Percentiles rank a stretch among this genome's conserved stretches.
These are phyloP conservation scores for Pseudogymnoascus sp. DNA, from an alignment of 2,329 filamentous ascomycete genomes.

Conservation along the genomic window DNA sequence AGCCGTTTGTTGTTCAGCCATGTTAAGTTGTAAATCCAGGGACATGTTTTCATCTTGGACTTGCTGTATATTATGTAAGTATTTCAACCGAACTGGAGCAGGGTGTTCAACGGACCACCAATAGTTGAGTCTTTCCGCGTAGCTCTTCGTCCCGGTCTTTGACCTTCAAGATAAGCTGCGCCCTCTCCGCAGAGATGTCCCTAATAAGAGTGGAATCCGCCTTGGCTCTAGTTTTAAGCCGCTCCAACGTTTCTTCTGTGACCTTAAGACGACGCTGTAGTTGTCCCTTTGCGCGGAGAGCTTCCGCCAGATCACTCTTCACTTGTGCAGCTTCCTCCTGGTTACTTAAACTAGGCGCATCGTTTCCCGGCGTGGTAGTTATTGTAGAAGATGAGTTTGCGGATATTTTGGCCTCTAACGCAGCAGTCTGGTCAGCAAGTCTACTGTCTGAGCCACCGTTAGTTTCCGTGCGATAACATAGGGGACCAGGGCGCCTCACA, in stretches of 20 bases:
- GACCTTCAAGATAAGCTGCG: slow-evolving; percentile 54
- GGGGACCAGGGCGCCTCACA: slow-evolving; percentile 47
- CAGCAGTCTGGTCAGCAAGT: slow-evolving; percentile 58
- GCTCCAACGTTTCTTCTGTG: slow-evolving; percentile 55
- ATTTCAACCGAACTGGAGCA: background rate
- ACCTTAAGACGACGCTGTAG: slow-evolving; percentile 55
- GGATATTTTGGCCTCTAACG: slow-evolving; percentile 51
- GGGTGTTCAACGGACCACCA: slow-evolving; percentile 47
- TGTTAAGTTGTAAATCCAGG: slow-evolving; percentile 76
- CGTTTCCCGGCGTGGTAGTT: slow-evolving; percentile 20
- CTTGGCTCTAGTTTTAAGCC: slow-evolving; percentile 50
- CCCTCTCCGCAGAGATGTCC: slow-evolving; percentile 53
- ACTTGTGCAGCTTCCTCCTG: slow-evolving; percentile 38
- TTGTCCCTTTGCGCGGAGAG: slow-evolving; percentile 64
- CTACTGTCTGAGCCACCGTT: slow-evolving; percentile 45
- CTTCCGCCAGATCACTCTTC: slow-evolving; percentile 64
- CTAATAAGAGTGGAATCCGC: slow-evolving; percentile 54
- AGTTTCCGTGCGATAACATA: slow-evolving; percentile 8
- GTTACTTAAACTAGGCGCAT: slow-evolving; percentile 22
- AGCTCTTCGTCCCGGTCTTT: slow-evolving; percentile 82
- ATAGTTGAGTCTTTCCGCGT: slow-evolving; percentile 70
- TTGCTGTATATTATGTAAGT: slow-evolving; percentile 39
- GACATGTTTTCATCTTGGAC: slow-evolving; percentile 91
- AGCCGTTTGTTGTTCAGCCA: slow-evolving; percentile 68
- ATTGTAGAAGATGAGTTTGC: slow-evolving; percentile 24